Evolutionary conservation across 495 filamentous ascomycete species (phyloP).

Genomic region (Letharia columbiana): DNA sequence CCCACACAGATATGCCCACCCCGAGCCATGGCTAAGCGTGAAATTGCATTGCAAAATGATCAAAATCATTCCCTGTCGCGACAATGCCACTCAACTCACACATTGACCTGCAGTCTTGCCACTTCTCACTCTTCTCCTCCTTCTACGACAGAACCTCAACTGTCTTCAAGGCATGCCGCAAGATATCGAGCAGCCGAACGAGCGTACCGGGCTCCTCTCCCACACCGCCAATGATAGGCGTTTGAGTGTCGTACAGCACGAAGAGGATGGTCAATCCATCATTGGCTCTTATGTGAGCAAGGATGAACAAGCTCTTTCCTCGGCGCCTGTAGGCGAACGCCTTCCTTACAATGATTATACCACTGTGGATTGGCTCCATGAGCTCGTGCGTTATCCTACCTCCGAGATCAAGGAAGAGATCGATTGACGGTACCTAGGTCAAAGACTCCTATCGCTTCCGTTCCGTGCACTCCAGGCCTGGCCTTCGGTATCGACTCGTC

Average conservation of each 20-base stretch:
- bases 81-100: too few species aligned
- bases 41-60: neutral
- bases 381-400: slow-evolving; percentile 33
- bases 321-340: slow-evolving; percentile 42
- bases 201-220: slow-evolving; percentile 30
- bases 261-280: slow-evolving; percentile 31
- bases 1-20: neutral
- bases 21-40: neutral
- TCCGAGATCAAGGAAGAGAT: neutral
- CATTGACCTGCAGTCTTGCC: neutral
- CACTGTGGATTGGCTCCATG: slow-evolving; percentile 53
- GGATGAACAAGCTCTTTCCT: slow-evolving; percentile 37
- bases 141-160: neutral
- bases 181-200: slow-evolving; percentile 26
- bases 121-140: neutral
- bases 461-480: slow-evolving; percentile 32
- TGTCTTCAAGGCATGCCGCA: slow-evolving; percentile 18
- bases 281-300: slow-evolving; percentile 32
- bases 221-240: slow-evolving; percentile 27
- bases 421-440: slow-evolving; percentile 31
- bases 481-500: slow-evolving; percentile 31
- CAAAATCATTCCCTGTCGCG: too few species aligned
- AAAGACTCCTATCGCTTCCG: slow-evolving; percentile 49
- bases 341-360: slow-evolving; percentile 51
- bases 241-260: slow-evolving; percentile 28